phyloP scores from a whole-genome alignment of 169 alveolate genomes.

The Plasmodium yoelii region DNA sequence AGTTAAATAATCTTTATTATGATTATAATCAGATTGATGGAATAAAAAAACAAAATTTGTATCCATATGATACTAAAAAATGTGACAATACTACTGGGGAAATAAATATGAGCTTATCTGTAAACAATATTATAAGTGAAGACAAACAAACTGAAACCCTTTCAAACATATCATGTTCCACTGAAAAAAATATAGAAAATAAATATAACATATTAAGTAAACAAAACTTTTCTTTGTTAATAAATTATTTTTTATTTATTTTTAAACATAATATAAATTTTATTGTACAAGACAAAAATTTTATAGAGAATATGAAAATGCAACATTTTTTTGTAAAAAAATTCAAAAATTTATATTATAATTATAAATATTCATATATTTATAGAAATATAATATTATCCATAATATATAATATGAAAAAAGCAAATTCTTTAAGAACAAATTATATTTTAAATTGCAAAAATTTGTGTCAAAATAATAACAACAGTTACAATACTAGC shows the following conservation, averaged over 20 bases:
- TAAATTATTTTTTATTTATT: conserved; percentile 27
- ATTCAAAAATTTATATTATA: conserved; percentile 51
- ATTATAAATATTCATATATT: conserved; percentile 48
- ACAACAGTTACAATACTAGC: neutral
- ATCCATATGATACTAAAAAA: too few relatives aligned
- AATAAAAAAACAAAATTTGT: too few relatives aligned
- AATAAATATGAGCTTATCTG: too few relatives aligned
- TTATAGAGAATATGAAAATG: conserved; percentile 14
- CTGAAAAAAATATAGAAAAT: conserved; percentile 3
- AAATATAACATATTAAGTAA: conserved; percentile 20
- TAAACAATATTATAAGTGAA: too few relatives aligned
- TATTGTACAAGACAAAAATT: conserved; percentile 22
- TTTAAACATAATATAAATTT: conserved; percentile 42
- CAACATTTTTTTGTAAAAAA: conserved; percentile 52
- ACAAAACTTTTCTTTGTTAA: conserved; percentile 16
- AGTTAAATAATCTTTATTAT: too few relatives aligned
- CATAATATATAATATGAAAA: conserved; percentile 38
- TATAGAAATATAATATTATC: conserved; percentile 49
- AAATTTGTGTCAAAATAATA: neutral
- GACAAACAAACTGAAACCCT: neutral
- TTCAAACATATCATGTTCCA: neutral
- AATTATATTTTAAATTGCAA: conserved; percentile 6
- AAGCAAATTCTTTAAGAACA: conserved; percentile 10
- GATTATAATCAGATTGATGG: too few relatives aligned
- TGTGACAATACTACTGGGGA: too few relatives aligned